Conservation (phyloP, 2,329 filamentous ascomycete genomes). For the Talaromyces sp. region DNA sequence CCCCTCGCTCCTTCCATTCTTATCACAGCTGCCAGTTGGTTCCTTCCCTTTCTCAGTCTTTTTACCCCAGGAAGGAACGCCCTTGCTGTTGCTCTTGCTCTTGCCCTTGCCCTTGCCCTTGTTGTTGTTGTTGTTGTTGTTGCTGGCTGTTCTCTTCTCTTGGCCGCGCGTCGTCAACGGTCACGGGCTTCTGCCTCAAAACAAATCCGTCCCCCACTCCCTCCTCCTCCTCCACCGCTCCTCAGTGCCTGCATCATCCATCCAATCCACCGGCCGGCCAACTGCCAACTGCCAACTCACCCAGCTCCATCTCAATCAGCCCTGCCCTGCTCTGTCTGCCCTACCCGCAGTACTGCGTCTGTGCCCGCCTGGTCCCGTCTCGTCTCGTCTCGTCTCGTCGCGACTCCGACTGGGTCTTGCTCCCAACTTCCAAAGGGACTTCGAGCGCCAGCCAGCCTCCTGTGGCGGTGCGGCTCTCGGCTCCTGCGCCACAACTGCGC, state of each 20-base stretch:
- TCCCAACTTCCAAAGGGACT: too few species aligned
- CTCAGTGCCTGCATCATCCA: neutral
- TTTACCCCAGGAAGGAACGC: neutral
- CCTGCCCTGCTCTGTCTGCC: neutral
- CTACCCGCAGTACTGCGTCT: neutral
- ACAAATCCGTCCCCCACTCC: neutral
- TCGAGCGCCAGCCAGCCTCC: too few species aligned
- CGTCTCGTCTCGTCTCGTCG: neutral
- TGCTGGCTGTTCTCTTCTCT: neutral
- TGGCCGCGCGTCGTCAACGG: too few species aligned
- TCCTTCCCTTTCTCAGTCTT: neutral
- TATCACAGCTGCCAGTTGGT: too few species aligned
- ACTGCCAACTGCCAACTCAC: neutral
- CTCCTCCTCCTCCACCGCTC: neutral
- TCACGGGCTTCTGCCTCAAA: neutral
- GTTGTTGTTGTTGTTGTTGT: neutral
- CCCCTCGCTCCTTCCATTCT: neutral
- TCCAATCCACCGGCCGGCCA: neutral
- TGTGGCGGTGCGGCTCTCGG: conserved; percentile 9
- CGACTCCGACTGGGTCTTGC: neutral
- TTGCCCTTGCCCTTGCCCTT: neutral
- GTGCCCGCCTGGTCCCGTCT: neutral
- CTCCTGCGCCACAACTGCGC: neutral
- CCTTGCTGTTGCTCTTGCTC: too few species aligned
- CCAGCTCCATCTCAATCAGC: neutral